Base-by-base conservation (phyloP, 768 basidiomycete species). In the Auricularia sp. region DNA sequence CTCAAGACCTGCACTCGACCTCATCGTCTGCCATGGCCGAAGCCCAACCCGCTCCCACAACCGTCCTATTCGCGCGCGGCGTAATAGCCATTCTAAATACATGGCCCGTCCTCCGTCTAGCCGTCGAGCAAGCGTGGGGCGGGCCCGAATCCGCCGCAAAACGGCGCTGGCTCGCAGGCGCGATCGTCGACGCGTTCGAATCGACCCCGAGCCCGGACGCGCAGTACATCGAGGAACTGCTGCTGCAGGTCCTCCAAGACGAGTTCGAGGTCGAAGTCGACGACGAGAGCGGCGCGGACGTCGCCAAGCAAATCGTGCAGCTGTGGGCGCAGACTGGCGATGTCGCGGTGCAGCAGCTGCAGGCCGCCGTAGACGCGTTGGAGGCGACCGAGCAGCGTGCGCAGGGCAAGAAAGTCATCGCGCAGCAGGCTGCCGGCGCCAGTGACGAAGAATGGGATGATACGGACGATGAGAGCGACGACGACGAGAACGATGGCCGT, bases 81-180 rank as follows among this genome's bases (percentile, higher is more conserved):
- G 84, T 90, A 3, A 81, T 96, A 65, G 87, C 93, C 33, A 83
- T 93, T 62, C 82, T 98, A 61, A 80, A 82, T 12, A 77, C 87
- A 64, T 98, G 95, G 95, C 83, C 90, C 56, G 91, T 87, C 3
- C 83, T 98, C 35, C 87, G 88, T 51, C 78, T 96, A 70, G 95
- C 94, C 39, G 85, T 98, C 43, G 84, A 88, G 67, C 84, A 93
- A 69, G 76, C 78, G 67, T 96, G 93, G 93, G 95, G 94, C 34
- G 93, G 93, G 2, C 83, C 88, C 21, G 83, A 84, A 34, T 82
- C 83, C 12, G 71, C 74, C 4, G 77, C 82, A 64, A 97, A 96
- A 77, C 85, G 87, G 56, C 88, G 84, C 23, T 95, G 92, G 91
- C 80, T 97, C 21, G 90, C 90, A 11, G 86, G 87, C 4, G 82